Evolutionary conservation across 1,284 basidiomycete species (phyloP).

Genomic region (Termitomyces sp.): DNA sequence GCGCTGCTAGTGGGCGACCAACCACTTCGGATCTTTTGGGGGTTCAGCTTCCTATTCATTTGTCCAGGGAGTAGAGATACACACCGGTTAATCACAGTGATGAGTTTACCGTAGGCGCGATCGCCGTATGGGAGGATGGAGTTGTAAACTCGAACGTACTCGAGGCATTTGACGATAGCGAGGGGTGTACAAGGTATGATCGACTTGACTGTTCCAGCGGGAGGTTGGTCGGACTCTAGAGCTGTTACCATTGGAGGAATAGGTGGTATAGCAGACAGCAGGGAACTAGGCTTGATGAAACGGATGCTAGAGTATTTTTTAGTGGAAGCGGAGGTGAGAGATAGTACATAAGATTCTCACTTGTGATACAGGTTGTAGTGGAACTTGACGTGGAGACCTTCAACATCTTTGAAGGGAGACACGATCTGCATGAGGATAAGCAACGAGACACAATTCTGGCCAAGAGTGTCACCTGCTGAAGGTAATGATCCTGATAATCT

Average conservation of each 20-base stretch:
- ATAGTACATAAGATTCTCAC: slow-evolving; percentile 36
- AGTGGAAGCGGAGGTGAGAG: slow-evolving; percentile 1
- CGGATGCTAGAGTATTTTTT: slow-evolving; percentile 53
- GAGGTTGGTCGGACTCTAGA: slow-evolving; percentile 56
- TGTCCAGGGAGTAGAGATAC: slow-evolving; percentile 16
- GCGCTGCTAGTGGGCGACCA: slow-evolving; percentile 88
- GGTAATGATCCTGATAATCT: slow-evolving; percentile 79
- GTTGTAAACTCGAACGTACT: slow-evolving; percentile 91
- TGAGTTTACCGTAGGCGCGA: slow-evolving; percentile 87
- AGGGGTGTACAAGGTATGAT: slow-evolving; percentile 97
- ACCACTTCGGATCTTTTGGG: slow-evolving; percentile 86
- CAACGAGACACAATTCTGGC: background rate
- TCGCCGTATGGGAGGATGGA: slow-evolving; percentile 89
- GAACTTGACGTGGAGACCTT: slow-evolving; percentile 94
- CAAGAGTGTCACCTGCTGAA: slow-evolving; percentile 68
- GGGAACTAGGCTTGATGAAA: slow-evolving; percentile 63
- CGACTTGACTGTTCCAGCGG: slow-evolving; percentile 83
- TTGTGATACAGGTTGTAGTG: slow-evolving; percentile 98
- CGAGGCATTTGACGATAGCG: slow-evolving; percentile 93
- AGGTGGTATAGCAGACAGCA: slow-evolving; percentile 44
- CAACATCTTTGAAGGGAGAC: slow-evolving; percentile 94
- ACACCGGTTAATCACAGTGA: slow-evolving; percentile 92
- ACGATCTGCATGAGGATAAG: slow-evolving; percentile 57
- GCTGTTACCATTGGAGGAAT: slow-evolving; percentile 29
- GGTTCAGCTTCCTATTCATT: background rate